Evolutionary conservation across 805 yeast species (phyloP).

Genomic region (Ogataea saltuana): DNA sequence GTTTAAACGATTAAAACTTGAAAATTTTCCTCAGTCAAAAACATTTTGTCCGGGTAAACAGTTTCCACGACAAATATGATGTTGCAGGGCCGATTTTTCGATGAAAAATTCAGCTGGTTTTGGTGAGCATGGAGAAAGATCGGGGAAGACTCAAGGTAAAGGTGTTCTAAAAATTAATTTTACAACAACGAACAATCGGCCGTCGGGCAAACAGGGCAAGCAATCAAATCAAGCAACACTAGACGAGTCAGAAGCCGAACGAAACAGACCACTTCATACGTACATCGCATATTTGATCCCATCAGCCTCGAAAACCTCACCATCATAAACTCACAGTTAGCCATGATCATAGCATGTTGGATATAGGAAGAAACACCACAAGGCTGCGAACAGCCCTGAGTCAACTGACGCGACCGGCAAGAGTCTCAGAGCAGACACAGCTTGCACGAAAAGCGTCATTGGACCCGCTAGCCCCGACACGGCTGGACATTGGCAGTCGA

Average conservation of each 20-base stretch:
- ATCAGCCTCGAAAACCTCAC: too few relatives aligned
- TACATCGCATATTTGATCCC: too few relatives aligned
- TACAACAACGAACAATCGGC: not conserved
- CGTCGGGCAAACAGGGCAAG: not conserved
- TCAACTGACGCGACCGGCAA: not conserved
- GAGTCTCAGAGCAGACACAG: not conserved
- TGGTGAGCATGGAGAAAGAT: slow-evolving; percentile 2
- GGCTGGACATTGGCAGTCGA: not conserved
- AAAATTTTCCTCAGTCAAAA: too few relatives aligned
- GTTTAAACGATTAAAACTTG: not conserved
- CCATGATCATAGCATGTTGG: slow-evolving; percentile 13
- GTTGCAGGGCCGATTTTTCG: not conserved
- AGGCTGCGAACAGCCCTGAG: slow-evolving; percentile 2
- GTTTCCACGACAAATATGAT: not conserved
- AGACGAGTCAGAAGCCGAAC: too few relatives aligned
- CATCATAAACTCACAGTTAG: not conserved
- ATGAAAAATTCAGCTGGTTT: slow-evolving; percentile 5
- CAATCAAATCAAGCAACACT: too few relatives aligned
- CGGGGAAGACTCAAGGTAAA: not conserved
- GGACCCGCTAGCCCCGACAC: not conserved
- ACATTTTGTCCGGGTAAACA: slow-evolving; percentile 3
- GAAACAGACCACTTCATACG: too few relatives aligned
- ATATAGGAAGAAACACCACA: slow-evolving; percentile 9
- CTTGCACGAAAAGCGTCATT: not conserved
- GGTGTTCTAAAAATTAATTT: not conserved